These are phyloP conservation scores for Pichia paraexigua DNA, from an alignment of 805 yeast genomes.

Conservation along the genomic window DNA sequence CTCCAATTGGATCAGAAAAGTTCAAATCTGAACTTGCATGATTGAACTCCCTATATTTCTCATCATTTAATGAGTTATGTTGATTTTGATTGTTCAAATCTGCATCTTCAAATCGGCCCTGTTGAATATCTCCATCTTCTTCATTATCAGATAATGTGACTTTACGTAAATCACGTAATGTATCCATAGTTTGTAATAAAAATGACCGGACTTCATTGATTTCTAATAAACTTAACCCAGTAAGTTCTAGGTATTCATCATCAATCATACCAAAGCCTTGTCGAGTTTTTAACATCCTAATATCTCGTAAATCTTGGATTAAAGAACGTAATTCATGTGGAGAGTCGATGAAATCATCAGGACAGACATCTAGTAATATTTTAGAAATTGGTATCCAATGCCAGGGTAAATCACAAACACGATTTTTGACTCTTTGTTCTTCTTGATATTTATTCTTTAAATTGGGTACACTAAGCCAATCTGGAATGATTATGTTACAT, in stretches of 20 bases:
- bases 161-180: conserved; percentile 50
- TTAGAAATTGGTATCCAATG: conserved; percentile 83
- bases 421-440: conserved; percentile 44
- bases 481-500: conserved; percentile 79
- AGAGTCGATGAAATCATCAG: conserved; percentile 73
- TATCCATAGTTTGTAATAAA: conserved; percentile 72
- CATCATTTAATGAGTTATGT: neutral
- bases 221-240: conserved; percentile 75
- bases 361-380: conserved; percentile 54
- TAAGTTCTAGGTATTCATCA: conserved; percentile 74
- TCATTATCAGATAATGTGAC: conserved; percentile 14
- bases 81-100: neutral
- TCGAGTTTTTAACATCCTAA: conserved; percentile 71
- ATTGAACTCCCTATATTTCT: neutral
- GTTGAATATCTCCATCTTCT: conserved; percentile 1
- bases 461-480: conserved; percentile 59
- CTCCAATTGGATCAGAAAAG: neutral
- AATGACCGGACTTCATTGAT: conserved; percentile 85
- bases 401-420: conserved; percentile 72
- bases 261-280: conserved; percentile 73
- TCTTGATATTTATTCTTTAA: conserved; percentile 54
- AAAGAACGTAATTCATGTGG: conserved; percentile 61
- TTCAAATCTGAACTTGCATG: neutral
- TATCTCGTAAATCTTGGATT: conserved; percentile 78
- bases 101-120: neutral